These are phyloP conservation scores for Truncatella angustata DNA, from an alignment of 2,329 filamentous ascomycete genomes.

Conservation along the genomic window DNA sequence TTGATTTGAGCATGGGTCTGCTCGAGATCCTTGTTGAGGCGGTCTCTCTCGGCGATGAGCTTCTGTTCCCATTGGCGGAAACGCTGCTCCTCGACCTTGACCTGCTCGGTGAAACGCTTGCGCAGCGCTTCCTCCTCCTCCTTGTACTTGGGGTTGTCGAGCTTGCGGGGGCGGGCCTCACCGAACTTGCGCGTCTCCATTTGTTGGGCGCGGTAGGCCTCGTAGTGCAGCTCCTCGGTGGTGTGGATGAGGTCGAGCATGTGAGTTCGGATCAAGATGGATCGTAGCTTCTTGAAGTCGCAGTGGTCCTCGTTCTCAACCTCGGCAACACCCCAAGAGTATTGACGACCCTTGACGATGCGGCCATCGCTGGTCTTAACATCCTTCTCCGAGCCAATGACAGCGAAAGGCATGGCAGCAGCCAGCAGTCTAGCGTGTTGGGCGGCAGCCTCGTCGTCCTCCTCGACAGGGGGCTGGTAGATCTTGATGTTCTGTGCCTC, in stretches of 20 bases:
- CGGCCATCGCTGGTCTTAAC: slow-evolving; percentile 94
- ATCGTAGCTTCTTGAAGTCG: slow-evolving; percentile 99
- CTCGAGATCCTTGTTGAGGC: slow-evolving; percentile 99
- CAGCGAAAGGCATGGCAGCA: slow-evolving; percentile 96
- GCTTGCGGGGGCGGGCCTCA: slow-evolving; percentile 93
- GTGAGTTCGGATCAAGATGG: slow-evolving; percentile 97
- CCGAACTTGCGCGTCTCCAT: slow-evolving; percentile 99
- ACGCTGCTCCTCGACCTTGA: slow-evolving; percentile 99
- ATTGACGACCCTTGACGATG: slow-evolving; percentile 98
- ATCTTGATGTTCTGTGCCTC: slow-evolving; percentile 99
- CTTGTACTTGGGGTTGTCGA: slow-evolving; percentile 99
- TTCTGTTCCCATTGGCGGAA: slow-evolving; percentile 99
- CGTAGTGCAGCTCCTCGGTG: slow-evolving; percentile 98
- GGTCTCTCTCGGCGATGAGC: slow-evolving; percentile 96
- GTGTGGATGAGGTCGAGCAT: slow-evolving; percentile 99
- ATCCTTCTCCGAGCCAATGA: slow-evolving; percentile 98
- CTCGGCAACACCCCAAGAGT: slow-evolving; percentile 98
- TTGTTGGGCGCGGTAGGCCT: slow-evolving; percentile 97
- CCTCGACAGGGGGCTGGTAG: slow-evolving; percentile 95
- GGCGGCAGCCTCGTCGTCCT: slow-evolving; percentile 94
- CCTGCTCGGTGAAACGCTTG: slow-evolving; percentile 99
- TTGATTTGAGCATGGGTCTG: slow-evolving; percentile 94
- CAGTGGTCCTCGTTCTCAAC: slow-evolving; percentile 99
- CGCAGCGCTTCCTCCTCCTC: slow-evolving; percentile 97
- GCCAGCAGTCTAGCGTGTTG: slow-evolving; percentile 93